Conservation (phyloP, 768 basidiomycete species). For the Ramaria sp. region DNA sequence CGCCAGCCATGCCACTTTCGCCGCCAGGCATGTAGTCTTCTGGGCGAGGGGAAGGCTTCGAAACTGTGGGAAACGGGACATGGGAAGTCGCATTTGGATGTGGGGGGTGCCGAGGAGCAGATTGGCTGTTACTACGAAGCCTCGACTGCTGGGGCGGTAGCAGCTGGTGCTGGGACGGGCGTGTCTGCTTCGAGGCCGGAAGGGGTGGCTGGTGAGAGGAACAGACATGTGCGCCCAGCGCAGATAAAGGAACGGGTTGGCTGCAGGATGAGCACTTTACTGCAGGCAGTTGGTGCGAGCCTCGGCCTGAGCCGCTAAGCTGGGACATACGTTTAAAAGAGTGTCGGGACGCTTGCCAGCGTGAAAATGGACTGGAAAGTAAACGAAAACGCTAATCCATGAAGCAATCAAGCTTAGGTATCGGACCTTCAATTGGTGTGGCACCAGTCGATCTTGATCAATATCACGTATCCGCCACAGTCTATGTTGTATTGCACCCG, state of each 20-base stretch:
- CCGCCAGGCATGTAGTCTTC: slow-evolving; percentile 12
- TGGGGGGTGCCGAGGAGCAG: slow-evolving; percentile 13
- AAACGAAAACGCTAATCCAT: no score
- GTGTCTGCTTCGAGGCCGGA: slow-evolving; percentile 22
- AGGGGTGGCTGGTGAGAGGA: slow-evolving; percentile 32
- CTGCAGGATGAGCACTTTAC: slow-evolving; percentile 81
- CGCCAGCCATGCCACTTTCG: slow-evolving; percentile 64
- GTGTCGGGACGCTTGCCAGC: no score
- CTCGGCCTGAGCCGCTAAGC: no score
- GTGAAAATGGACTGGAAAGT: no score
- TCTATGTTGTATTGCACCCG: no score
- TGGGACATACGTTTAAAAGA: no score
- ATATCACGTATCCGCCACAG: no score
- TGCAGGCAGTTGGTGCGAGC: slow-evolving; percentile 63
- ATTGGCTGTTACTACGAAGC: slow-evolving; percentile 41
- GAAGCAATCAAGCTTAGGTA: no score
- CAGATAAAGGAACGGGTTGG: slow-evolving; percentile 55
- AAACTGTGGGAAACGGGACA: slow-evolving; percentile 6
- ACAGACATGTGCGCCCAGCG: slow-evolving; percentile 76
- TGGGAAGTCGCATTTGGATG: slow-evolving; percentile 14
- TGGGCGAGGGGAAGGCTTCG: background rate
- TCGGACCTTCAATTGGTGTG: background rate
- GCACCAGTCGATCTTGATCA: no score
- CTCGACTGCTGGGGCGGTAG: slow-evolving; percentile 34
- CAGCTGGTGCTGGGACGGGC: slow-evolving; percentile 17